Evolutionary conservation across 495 filamentous ascomycete species (phyloP).

Genomic region (Evernia prunastri): DNA sequence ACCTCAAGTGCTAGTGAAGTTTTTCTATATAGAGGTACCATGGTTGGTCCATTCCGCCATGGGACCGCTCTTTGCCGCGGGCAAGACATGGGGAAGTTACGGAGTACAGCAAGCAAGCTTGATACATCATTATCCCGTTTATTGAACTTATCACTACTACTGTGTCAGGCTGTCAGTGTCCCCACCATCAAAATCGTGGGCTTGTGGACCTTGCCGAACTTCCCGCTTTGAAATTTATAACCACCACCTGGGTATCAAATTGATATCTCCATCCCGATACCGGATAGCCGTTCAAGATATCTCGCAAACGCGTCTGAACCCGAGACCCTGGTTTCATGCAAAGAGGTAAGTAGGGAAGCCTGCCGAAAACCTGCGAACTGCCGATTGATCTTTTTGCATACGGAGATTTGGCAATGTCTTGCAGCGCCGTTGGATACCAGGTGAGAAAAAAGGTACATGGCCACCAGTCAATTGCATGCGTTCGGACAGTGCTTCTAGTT

Average conservation of each 20-base stretch:
- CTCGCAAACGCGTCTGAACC: not conserved
- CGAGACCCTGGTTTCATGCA: not conserved
- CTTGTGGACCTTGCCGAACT: not conserved
- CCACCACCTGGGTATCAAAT: not conserved
- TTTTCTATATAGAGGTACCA: not conserved
- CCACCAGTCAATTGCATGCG: not conserved
- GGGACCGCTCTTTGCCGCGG: not conserved
- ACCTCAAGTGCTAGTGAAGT: not conserved
- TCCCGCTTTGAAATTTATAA: not conserved
- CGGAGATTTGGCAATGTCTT: not conserved
- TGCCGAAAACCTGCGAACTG: conserved; percentile 1
- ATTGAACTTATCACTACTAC: too few species aligned
- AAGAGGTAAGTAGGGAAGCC: not conserved
- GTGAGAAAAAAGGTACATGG: conserved; percentile 2
- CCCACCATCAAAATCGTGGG: not conserved
- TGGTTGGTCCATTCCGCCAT: not conserved
- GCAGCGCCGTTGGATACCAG: conserved; percentile 9
- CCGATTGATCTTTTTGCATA: not conserved
- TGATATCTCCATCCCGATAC: not conserved
- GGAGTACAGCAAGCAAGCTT: not conserved
- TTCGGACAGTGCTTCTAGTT: conserved; percentile 3
- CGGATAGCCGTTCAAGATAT: not conserved
- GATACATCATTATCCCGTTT: too few species aligned
- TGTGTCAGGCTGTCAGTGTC: not conserved
- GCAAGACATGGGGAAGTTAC: not conserved